These are phyloP conservation scores for Phoma sp. DNA, from an alignment of 2,329 filamentous ascomycete species.

Conservation along the genomic window DNA sequence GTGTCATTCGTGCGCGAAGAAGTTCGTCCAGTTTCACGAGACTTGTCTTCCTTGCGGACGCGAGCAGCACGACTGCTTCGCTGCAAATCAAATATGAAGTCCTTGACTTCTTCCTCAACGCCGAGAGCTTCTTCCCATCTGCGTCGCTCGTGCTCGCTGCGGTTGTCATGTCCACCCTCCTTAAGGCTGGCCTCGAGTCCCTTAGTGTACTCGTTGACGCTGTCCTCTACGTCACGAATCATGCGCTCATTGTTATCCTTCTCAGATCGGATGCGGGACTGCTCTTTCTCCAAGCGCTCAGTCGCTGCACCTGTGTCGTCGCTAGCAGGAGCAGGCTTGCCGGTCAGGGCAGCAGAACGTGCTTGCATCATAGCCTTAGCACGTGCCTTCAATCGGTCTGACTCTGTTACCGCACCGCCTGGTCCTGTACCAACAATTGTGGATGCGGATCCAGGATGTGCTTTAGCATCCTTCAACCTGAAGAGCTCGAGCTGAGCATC, in stretches of 20 bases:
- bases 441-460: slow-evolving; percentile 80
- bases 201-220: slow-evolving; percentile 84
- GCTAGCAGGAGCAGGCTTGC: slow-evolving; percentile 75
- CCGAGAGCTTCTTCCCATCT: slow-evolving; percentile 96
- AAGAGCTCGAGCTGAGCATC: slow-evolving; percentile 93
- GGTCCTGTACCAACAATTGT: slow-evolving; percentile 91
- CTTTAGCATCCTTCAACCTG: slow-evolving; percentile 90
- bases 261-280: slow-evolving; percentile 78
- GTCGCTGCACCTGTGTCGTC: slow-evolving; percentile 80
- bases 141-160: slow-evolving; percentile 86
- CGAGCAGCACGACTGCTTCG: slow-evolving; percentile 80
- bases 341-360: slow-evolving; percentile 88
- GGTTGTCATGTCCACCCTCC: slow-evolving; percentile 76
- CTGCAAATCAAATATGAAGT: slow-evolving; percentile 97
- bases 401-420: slow-evolving; percentile 88
- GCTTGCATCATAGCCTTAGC: slow-evolving; percentile 99
- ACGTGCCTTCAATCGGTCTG: slow-evolving; percentile 90
- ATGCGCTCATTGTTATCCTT: slow-evolving; percentile 95
- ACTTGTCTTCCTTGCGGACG: slow-evolving; percentile 64
- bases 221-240: slow-evolving; percentile 96
- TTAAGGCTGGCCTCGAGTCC: slow-evolving; percentile 88
- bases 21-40: slow-evolving; percentile 46
- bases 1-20: slow-evolving; percentile 51
- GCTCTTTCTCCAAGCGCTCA: slow-evolving; percentile 89
- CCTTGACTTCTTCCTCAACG: slow-evolving; percentile 94